Evolutionary conservation across 768 basidiomycete genomes (phyloP).

Genomic region (Lactarius psammicola): DNA sequence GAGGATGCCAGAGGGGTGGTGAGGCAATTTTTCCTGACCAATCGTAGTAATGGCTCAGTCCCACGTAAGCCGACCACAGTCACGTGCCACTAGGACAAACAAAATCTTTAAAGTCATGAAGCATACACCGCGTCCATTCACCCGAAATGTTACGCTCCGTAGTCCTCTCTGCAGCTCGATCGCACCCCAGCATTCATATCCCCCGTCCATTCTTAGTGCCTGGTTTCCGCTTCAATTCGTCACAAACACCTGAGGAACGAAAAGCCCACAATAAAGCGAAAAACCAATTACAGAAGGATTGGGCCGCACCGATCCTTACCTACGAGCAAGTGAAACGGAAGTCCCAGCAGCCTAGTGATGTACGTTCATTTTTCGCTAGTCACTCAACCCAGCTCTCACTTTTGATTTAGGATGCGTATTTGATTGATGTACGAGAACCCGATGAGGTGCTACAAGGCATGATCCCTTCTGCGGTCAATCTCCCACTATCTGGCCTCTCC

Average conservation of each 20-base stretch:
- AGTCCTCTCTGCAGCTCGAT: not conserved
- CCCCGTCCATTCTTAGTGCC: constrained; percentile 2
- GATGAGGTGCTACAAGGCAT: constrained; percentile 49
- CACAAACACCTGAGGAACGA: constrained; percentile 32
- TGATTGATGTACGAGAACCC: constrained; percentile 82
- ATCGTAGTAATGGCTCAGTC: constrained; percentile 21
- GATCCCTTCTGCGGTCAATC: constrained; percentile 50
- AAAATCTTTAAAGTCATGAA: not conserved
- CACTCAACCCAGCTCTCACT: constrained; percentile 25
- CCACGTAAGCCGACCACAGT: not conserved
- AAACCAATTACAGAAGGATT: constrained; percentile 57
- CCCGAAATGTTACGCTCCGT: constrained; percentile 1
- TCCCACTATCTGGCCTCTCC: constrained; percentile 46
- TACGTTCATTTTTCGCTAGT: constrained; percentile 34
- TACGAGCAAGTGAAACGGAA: constrained; percentile 83
- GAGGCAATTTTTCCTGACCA: constrained; percentile 26
- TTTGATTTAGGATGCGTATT: constrained; percentile 54
- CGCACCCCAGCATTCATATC: not conserved
- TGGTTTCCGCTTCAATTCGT: constrained; percentile 23
- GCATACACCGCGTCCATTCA: not conserved
- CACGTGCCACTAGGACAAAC: constrained; percentile 4
- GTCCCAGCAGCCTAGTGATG: constrained; percentile 71
- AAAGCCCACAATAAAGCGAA: constrained; percentile 42
- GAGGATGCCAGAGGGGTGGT: not conserved
- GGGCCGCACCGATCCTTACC: constrained; percentile 67